Conservation (phyloP, 345 rosid species). For the Erysimum cheiranthoides region DNA sequence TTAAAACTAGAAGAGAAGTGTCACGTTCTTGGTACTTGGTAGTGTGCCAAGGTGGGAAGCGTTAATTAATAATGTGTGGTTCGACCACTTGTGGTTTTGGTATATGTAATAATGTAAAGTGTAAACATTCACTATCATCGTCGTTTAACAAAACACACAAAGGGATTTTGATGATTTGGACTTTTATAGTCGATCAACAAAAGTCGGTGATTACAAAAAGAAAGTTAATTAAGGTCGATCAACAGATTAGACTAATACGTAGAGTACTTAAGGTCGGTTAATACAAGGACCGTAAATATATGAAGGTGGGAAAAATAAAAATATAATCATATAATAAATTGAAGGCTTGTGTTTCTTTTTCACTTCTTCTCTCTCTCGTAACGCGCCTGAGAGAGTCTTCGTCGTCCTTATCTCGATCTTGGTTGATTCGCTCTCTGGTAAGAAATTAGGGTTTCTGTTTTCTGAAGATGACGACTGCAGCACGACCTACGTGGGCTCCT, state of each 20-base stretch:
- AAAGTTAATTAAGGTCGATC: not conserved
- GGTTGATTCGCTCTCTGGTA: conserved; percentile 26
- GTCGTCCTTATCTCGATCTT: conserved; percentile 37
- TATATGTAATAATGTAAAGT: too few relatives aligned
- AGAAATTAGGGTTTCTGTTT: conserved; percentile 29
- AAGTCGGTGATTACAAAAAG: not conserved
- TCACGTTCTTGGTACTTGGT: conserved; percentile 51
- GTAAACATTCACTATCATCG: not conserved
- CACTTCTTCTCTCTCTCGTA: not conserved
- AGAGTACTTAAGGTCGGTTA: conserved; percentile 17
- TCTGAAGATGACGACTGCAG: conserved; percentile 85
- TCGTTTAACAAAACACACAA: not conserved
- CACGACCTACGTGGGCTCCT: conserved; percentile 99
- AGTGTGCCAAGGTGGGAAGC: conserved; percentile 51
- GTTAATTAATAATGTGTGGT: conserved; percentile 10
- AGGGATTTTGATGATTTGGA: not conserved
- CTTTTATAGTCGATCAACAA: not conserved
- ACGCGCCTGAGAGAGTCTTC: conserved; percentile 17
- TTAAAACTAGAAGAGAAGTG: not conserved
- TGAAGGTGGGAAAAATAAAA: not conserved
- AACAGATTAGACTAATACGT: too few relatives aligned
- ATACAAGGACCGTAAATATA: not conserved
- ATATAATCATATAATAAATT: not conserved
- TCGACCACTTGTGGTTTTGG: not conserved
- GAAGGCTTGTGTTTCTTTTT: not conserved